Percentiles rank a stretch among this genome's conserved stretches.
These are phyloP conservation scores for Hypoxylon sp. DNA, from an alignment of 2,329 filamentous ascomycete genomes.

Conservation along the genomic window DNA sequence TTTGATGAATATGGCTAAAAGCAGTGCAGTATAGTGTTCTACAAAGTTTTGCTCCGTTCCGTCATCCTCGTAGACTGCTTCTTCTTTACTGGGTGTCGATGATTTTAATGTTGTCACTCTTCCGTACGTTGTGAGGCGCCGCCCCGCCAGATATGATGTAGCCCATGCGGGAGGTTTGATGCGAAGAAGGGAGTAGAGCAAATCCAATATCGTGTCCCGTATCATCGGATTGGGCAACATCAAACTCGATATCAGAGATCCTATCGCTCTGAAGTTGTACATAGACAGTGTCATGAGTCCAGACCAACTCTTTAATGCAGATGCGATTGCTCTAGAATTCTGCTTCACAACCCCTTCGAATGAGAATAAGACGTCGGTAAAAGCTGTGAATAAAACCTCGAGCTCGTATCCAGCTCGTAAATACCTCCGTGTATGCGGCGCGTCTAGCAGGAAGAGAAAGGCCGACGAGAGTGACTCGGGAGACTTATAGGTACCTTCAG, in stretches of 20 bases:
- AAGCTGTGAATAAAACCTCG: slow-evolving; percentile 87
- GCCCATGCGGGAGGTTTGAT: slow-evolving; percentile 97
- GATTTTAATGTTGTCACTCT: slow-evolving; percentile 85
- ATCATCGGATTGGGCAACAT: slow-evolving; percentile 64
- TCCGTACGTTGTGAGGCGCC: slow-evolving; percentile 94
- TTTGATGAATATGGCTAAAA: slow-evolving; percentile 85
- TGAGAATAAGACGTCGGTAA: slow-evolving; percentile 81
- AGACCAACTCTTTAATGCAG: slow-evolving; percentile 91
- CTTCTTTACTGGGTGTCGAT: slow-evolving; percentile 56
- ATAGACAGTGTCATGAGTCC: slow-evolving; percentile 88
- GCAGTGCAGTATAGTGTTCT: slow-evolving; percentile 90
- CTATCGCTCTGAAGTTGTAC: slow-evolving; percentile 85
- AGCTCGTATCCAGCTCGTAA: slow-evolving; percentile 89
- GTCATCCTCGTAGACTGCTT: slow-evolving; percentile 68
- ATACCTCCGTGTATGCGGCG: slow-evolving; percentile 80
- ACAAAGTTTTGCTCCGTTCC: slow-evolving; percentile 83
- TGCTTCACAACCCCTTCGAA: slow-evolving; percentile 75
- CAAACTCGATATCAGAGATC: slow-evolving; percentile 76
- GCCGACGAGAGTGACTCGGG: slow-evolving; percentile 87
- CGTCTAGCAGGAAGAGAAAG: slow-evolving; percentile 90
- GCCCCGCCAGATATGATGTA: slow-evolving; percentile 90
- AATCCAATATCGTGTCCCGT: slow-evolving; percentile 83
- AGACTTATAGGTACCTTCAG: slow-evolving; percentile 90
- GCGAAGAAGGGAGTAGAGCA: slow-evolving; percentile 80
- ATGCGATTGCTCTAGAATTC: slow-evolving; percentile 91